These are phyloP conservation scores for Saturnispora serradocipensis DNA, from an alignment of 805 yeast species.

Conservation along the genomic window DNA sequence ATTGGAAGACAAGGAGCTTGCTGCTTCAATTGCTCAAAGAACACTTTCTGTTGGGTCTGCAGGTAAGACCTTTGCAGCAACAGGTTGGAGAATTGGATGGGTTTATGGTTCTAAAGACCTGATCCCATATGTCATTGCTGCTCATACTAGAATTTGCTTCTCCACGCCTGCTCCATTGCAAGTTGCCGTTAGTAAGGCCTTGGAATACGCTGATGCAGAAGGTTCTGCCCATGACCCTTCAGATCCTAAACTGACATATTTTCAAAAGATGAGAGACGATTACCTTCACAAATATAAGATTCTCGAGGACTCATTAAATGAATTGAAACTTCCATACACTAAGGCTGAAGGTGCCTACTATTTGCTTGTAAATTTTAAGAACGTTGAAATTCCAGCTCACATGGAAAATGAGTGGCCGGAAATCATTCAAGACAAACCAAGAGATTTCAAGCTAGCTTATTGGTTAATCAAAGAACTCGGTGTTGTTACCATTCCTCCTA, in stretches of 20 bases:
- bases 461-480: slow-evolving; percentile 92
- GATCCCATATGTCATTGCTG: slow-evolving; percentile 71
- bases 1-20: slow-evolving; percentile 45
- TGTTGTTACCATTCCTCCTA: slow-evolving; percentile 93
- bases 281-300: slow-evolving; percentile 67
- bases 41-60: slow-evolving; percentile 94
- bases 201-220: slow-evolving; percentile 49
- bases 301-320: slow-evolving; percentile 73
- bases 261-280: slow-evolving; percentile 54
- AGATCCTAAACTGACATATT: slow-evolving; percentile 39
- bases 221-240: slow-evolving; percentile 4
- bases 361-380: slow-evolving; percentile 77
- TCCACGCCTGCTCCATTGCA: slow-evolving; percentile 87
- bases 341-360: slow-evolving; percentile 91
- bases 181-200: slow-evolving; percentile 79
- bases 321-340: slow-evolving; percentile 82
- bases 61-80: slow-evolving; percentile 96
- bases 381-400: slow-evolving; percentile 67
- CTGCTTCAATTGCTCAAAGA: slow-evolving; percentile 43
- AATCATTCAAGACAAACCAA: slow-evolving; percentile 57
- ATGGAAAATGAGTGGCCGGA: slow-evolving; percentile 45
- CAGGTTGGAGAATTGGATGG: slow-evolving; percentile 99
- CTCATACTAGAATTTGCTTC: slow-evolving; percentile 93
- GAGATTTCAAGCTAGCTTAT: slow-evolving; percentile 81
- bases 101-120: slow-evolving; percentile 79